Evolutionary conservation across 768 basidiomycete species (phyloP), one percentile per base, ranked within the genome.

Genomic region (Agaricus blazei): DNA sequence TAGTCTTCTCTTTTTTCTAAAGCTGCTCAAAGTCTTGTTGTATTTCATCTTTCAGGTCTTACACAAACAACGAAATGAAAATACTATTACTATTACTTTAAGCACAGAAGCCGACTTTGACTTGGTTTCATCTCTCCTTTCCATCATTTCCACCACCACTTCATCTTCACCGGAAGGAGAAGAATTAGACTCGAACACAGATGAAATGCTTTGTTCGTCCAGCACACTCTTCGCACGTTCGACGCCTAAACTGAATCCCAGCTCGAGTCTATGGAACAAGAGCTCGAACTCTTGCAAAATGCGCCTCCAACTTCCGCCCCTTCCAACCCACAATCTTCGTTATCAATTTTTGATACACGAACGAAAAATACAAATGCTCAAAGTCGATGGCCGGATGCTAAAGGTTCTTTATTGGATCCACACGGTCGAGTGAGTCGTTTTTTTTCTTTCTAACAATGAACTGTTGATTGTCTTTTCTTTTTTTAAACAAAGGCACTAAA

Each of bases 171-270:
- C 19, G 19, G 19, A 19, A 19, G 62, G 52, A 1, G 68, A 75
- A 36, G 77, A 80, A 28, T 70, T 76, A 7, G 82, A 87, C 51
- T 74, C 75, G 11, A 82, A 84, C 48, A 77, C 74, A 4, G 89
- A 90, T 50, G 84, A 86, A 45, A 65, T 81, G 52, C 71, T 87
- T 31, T 84, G 93, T 51, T 82, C 87, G 62, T 73, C 85, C 15
- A 78, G 79, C 4, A 63, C 93, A 14, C 72, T 90, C 28, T 94
- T 14, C 83, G 87, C 27, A 77, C 94, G 15, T 75, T 80, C 40
- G 89, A 89, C 64, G 80, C 81, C 0, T 85, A 88, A 62, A 80
- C 90, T 2, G 76, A 83, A 15, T 69, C 81, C 4, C 85, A 90
- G 49, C 72, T 90, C 15, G 78, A 87, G 51, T 84, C 80, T 54